Percentiles rank a stretch among this genome's conserved stretches.
phyloP scores from a whole-genome alignment of 768 basidiomycete species.

The Psilocybe cubensis region DNA sequence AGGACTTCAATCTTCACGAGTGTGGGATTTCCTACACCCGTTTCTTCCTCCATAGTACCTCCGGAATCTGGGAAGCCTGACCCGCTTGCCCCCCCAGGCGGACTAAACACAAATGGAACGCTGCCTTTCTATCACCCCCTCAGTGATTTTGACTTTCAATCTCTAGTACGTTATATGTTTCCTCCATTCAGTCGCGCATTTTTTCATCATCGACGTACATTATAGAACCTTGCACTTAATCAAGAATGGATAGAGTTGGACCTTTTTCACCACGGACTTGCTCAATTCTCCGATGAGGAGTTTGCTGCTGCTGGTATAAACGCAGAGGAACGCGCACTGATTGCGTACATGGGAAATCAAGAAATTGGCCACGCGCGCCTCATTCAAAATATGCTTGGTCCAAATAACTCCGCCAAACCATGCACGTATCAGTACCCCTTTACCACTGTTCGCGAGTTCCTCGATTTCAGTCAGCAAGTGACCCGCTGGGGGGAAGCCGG shows the following conservation, averaged over 20 bases:
- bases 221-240: constrained; percentile 55
- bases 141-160: constrained; percentile 30
- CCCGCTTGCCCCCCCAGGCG: constrained; percentile 10
- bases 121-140: constrained; percentile 24
- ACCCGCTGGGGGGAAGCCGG: constrained; percentile 62
- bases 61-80: too few relatives aligned
- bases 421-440: constrained; percentile 65
- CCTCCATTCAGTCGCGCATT: background rate
- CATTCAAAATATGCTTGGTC: constrained; percentile 55
- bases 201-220: too few relatives aligned
- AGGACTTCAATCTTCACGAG: too few relatives aligned
- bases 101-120: constrained; percentile 22
- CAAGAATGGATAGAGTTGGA: constrained; percentile 69
- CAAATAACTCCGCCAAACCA: constrained; percentile 45
- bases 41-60: too few relatives aligned
- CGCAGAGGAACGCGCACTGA: constrained; percentile 55
- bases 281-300: constrained; percentile 54
- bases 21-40: too few relatives aligned
- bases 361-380: constrained; percentile 65
- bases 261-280: constrained; percentile 59
- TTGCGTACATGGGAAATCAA: constrained; percentile 66
- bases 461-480: constrained; percentile 62
- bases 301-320: constrained; percentile 58
- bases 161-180: constrained; percentile 18
- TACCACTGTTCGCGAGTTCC: constrained; percentile 56